Percentiles rank a stretch among this genome's conserved stretches.
Conservation (phyloP, 495 filamentous ascomycete species). For the Rusavskia elegans region DNA sequence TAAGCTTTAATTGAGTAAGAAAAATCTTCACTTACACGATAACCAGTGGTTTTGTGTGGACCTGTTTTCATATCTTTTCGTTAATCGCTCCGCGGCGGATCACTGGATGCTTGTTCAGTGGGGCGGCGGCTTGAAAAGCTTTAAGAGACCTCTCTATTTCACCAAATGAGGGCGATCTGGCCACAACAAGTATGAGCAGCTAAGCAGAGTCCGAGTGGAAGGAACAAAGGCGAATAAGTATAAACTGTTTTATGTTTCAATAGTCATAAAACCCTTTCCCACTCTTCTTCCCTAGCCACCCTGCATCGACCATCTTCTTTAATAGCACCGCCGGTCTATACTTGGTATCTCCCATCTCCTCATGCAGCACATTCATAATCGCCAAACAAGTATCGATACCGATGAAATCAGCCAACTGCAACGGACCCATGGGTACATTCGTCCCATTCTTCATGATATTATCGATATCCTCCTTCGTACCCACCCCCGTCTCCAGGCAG, state of each 20-base stretch:
- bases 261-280: slow-evolving; percentile 96
- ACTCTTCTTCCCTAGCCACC: slow-evolving; percentile 95
- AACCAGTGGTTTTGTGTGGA: too few relatives aligned
- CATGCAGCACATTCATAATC: slow-evolving; percentile 92
- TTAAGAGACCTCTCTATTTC: too few relatives aligned
- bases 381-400: slow-evolving; percentile 90
- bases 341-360: slow-evolving; percentile 87
- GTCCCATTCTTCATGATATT: slow-evolving; percentile 98
- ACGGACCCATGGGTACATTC: slow-evolving; percentile 94
- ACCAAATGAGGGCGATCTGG: too few relatives aligned
- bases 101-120: too few relatives aligned
- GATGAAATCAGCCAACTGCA: slow-evolving; percentile 92
- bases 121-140: too few relatives aligned
- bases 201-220: too few relatives aligned
- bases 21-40: too few relatives aligned
- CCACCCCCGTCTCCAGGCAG: slow-evolving; percentile 87
- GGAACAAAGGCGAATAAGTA: too few relatives aligned
- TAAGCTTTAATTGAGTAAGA: too few relatives aligned
- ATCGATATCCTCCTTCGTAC: slow-evolving; percentile 78
- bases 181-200: too few relatives aligned
- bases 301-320: slow-evolving; percentile 91
- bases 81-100: too few relatives aligned
- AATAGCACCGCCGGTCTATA: slow-evolving; percentile 79
- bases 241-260: slow-evolving; percentile 2
- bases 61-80: too few relatives aligned